Evolutionary conservation across 2,329 filamentous ascomycete genomes (phyloP).

Genomic region (Beauveria bassiana): DNA sequence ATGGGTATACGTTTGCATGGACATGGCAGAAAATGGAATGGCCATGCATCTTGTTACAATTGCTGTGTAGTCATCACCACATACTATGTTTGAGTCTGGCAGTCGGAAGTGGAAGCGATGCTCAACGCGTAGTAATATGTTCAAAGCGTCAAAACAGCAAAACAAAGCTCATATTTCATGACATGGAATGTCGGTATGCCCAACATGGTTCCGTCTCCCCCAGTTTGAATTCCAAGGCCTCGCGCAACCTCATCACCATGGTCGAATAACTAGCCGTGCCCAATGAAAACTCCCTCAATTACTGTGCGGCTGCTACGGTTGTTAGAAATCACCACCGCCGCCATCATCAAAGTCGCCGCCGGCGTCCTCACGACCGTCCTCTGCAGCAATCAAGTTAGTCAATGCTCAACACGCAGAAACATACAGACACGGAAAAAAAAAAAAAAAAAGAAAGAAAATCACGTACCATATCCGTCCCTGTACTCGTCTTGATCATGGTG

Average conservation of each 20-base stretch:
- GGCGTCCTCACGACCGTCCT: conserved; percentile 26
- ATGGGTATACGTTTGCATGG: too few relatives aligned
- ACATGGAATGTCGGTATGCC: neutral
- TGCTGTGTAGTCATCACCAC: too few relatives aligned
- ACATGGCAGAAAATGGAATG: too few relatives aligned
- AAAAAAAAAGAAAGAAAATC: too few relatives aligned
- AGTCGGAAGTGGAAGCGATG: too few relatives aligned
- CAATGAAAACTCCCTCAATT: neutral
- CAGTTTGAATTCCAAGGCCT: too few relatives aligned
- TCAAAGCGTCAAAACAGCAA: neutral
- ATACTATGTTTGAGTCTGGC: too few relatives aligned
- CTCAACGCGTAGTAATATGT: neutral
- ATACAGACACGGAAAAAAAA: neutral
- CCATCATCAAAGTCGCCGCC: conserved; percentile 24
- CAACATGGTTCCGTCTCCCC: too few relatives aligned
- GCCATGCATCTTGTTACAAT: too few relatives aligned
- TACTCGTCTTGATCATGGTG: conserved; percentile 53
- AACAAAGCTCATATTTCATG: neutral
- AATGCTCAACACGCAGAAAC: too few relatives aligned
- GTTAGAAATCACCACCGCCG: conserved; percentile 22
- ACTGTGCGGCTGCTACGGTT: neutral
- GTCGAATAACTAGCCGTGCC: neutral
- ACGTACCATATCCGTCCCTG: conserved; percentile 35
- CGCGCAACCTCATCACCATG: too few relatives aligned
- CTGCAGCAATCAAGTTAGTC: conserved; percentile 7